Base-by-base conservation (phyloP, 2,329 filamentous ascomycete species). In the Phaeosphaeria sp. region DNA sequence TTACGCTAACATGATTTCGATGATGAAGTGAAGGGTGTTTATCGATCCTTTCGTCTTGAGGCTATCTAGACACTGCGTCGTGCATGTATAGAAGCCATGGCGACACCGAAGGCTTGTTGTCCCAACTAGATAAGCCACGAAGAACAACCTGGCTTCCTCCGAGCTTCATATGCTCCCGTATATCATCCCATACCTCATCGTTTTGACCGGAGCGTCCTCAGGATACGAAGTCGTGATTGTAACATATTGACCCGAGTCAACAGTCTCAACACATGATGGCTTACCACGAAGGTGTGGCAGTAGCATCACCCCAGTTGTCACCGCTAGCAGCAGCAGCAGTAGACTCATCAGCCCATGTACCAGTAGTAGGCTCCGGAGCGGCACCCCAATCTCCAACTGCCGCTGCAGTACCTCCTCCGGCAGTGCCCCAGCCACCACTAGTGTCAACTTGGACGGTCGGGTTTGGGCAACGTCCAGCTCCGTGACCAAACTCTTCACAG, bases 401-500 rank as follows among this genome's bases (percentile, higher is more conserved):
- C 30, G 2, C 44, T 10, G 22, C 22, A n/a, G 54, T 48, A 53
- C 60, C 64, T 36, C 68, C 71, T 42, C 63, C 66, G 23, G 7
- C 27, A 39, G 13, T 30, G 20, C 59, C 66, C 63, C 69, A 69
- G 13, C 59, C 65, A 50, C 74, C 66, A 52, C 52, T 59, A 17
- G 30, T 36, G 30, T 57, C 54, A 3, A 72, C 53, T 33, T 73
- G 71, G 17, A 64, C 64, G 18, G 60, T 25, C 17, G 76, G 74
- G 50, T 78, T 62, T 25, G 72, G 59, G 70, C 81, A 83, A 11
- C 78, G 73, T 59, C 74, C 74, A 46, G 72, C 73, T 6, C 74
- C 77, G 54, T 83, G 80, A 4, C 80, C 75, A 71, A 73, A 78
- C 62, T 83, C 57, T 33, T 76, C 62, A 66, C 87, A 89, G 72